Evolutionary conservation across 208 protist genomes (phyloP), one percentile per base, ranked within the genome.

Genomic region (Trypanosoma conorhini): DNA sequence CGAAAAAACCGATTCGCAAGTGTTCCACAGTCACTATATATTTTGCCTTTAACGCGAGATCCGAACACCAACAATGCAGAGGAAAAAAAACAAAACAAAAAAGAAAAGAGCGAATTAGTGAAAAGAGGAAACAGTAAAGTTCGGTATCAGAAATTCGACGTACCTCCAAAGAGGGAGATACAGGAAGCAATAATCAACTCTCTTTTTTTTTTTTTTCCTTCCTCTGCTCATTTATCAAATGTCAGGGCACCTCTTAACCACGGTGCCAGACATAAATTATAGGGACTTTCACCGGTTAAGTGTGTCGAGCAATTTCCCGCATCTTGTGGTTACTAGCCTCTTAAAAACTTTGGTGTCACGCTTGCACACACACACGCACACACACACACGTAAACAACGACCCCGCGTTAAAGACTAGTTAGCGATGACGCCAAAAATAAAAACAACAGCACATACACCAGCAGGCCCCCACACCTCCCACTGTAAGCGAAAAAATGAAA

Each of bases 371-470:
- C 4, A 5, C 59, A 59, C 22, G 35, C 1, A 21, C 10, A 42
- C n/a, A 56, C 61, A 69, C 22, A 50, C n/a, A 64, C 26, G 19
- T 65, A 70, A 42, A 70, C 46, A 48, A 73, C 1, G 28, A 3
- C n/a, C 12, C 21, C 42, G 21, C 21, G 3, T 51, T 46, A 66
- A 66, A n/a, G 50, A 35, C 28, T 35, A 21, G 3, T 35, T 33
- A 57, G 26, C 52, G 26, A 28, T 5, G 26, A 57, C 52, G 21
- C 12, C 24, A 56, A 56, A n/a, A 57, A 28, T 10, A 57, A 57
- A 57, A 5, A 57, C 52, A 21, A 57, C 8, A 52, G n/a, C 48
- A 52, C 15, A 19, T 26, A 52, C 3, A 52, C 5, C 15, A 52
- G n/a, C 15, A 52, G 10, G n/a, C 15, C 1, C 42, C 17, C 42